Percentiles rank a stretch among this genome's conserved stretches.
Evolutionary conservation across 140 eudicot species (phyloP).

Genomic region (Senecio squalidus): DNA sequence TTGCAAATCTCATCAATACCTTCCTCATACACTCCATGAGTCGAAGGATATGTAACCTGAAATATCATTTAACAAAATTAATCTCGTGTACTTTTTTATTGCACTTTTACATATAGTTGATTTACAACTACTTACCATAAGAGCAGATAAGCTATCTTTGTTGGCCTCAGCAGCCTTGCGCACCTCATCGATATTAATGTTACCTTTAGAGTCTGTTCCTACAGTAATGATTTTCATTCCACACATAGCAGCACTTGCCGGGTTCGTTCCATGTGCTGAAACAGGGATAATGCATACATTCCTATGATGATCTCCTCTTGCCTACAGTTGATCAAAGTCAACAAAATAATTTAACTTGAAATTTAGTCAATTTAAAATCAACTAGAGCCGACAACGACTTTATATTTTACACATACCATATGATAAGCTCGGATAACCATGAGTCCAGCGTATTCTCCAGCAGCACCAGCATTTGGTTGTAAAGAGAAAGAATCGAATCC

Average conservation of each 20-base stretch:
- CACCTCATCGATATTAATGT: slow-evolving; percentile 80
- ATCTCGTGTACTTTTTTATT: not conserved
- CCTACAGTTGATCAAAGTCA: slow-evolving; percentile 35
- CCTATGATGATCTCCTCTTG: slow-evolving; percentile 88
- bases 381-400: no score
- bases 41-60: slow-evolving; percentile 96
- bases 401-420: slow-evolving; percentile 38
- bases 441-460: slow-evolving; percentile 93
- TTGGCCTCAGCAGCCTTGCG: slow-evolving; percentile 91
- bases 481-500: slow-evolving; percentile 93
- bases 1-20: slow-evolving; percentile 92
- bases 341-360: not conserved
- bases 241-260: slow-evolving; percentile 99
- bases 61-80: slow-evolving; percentile 15
- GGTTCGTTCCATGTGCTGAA: slow-evolving; percentile 93
- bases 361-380: no score
- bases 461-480: slow-evolving; percentile 97
- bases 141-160: slow-evolving; percentile 72
- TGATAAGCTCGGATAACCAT: slow-evolving; percentile 99
- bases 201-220: slow-evolving; percentile 93
- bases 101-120: not conserved
- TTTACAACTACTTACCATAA: slow-evolving; percentile 61
- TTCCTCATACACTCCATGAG: slow-evolving; percentile 95
- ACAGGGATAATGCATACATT: slow-evolving; percentile 89
- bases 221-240: slow-evolving; percentile 88